Conservation (phyloP, 441 rosid species). For the Corymbia citriodora region DNA sequence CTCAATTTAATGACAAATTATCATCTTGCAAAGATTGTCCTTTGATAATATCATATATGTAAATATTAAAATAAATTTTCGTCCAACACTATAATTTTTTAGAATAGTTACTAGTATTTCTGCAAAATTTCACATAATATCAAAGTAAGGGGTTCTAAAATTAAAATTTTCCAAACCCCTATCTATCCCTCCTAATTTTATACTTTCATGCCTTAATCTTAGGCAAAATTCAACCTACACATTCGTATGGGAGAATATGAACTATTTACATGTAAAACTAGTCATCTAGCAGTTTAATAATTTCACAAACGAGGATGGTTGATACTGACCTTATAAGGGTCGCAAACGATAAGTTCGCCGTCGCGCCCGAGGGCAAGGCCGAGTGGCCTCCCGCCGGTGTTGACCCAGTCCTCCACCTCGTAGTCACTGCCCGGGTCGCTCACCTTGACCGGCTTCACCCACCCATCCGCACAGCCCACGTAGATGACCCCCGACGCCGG, state of each 20-base stretch:
- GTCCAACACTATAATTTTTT: no score
- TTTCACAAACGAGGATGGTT: neutral
- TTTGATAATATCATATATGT: neutral
- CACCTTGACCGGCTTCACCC: constrained; percentile 53
- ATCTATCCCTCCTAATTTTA: neutral
- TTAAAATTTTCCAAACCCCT: neutral
- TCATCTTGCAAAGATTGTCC: neutral
- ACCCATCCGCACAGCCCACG: constrained; percentile 59
- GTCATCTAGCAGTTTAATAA: neutral
- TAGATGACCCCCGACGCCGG: constrained; percentile 30
- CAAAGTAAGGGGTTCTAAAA: neutral
- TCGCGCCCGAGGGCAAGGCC: constrained; percentile 52
- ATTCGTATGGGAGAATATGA: no score
- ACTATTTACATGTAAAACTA: no score
- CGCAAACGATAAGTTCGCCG: constrained; percentile 53
- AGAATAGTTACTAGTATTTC: no score
- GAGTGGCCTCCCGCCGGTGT: constrained; percentile 81
- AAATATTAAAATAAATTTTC: no score
- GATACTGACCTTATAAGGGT: constrained; percentile 45
- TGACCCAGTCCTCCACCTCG: constrained; percentile 50
- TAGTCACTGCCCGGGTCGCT: constrained; percentile 24
- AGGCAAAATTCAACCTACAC: no score
- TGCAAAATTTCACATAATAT: no score
- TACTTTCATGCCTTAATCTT: no score
- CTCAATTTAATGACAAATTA: neutral